Base-by-base conservation (phyloP, 2,329 filamentous ascomycete genomes). In the Geoglossum cookeanum region DNA sequence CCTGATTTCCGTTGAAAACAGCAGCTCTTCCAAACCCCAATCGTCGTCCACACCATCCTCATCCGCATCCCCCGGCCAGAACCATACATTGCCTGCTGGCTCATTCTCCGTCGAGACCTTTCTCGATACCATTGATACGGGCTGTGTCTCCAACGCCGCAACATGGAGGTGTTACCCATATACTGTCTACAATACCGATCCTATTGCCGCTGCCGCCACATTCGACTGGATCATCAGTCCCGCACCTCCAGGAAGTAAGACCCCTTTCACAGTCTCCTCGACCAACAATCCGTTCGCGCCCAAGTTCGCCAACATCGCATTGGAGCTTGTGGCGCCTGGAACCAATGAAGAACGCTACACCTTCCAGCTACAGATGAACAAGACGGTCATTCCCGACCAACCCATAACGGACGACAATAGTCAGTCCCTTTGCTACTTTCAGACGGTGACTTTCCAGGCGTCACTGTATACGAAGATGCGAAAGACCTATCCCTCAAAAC, bases 141-240 rank as follows among this genome's bases (percentile, higher is more conserved):
- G 72, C 54, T 86, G 83, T 67, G 81, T 79, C 0, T 73, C 76
- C 13, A 75, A 78, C 61, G 61, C 76, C 0, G 68, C 72, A 3
- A 79, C 79, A 0, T 86, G 81, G 79, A 71, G 72, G 57, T 86
- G 83, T 70, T 78, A 75, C 59, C 80, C 81, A 1, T 78, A 76
- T 63, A 69, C 68, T 2, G 72, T 72, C 33, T 81, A 78, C 67
- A 67, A 69, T 52, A 62, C 68, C 15, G 67, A 71, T 13, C 64
- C 65, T 8, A 65, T 70, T 5, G 69, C 71, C 22, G 68, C 69
- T 3, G 65, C 73, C 3, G 72, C 77, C 0, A 77, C 74, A 5
- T 83, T 84, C 66, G 74, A 78, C 65, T 85, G 81, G 81, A 72
- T 77, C 58, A 80, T 86, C 58, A 67, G 67, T 1, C 68, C 70